Base-by-base conservation (phyloP, 2,329 filamentous ascomycete species). In the Grosmannia serpens region DNA sequence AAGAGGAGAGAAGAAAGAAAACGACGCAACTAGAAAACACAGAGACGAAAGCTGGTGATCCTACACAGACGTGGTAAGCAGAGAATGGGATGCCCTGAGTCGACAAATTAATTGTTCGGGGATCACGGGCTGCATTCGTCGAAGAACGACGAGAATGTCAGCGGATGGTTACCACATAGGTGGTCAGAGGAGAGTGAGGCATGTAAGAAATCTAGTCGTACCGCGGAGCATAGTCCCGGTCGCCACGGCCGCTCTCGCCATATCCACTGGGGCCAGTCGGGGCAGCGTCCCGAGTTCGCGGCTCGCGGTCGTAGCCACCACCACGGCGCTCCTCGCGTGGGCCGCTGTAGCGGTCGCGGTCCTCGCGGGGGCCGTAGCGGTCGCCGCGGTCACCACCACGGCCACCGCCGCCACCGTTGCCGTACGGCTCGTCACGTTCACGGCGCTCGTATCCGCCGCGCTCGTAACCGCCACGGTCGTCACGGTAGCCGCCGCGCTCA, bases 401-500 rank as follows among this genome's bases (percentile, higher is more conserved):
- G 60, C 73, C 72, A 33, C 75, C 72, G 53, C 76, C 71, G 35
- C 70, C 74, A 33, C 70, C 74, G 57, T 68, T 60, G 60, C 60
- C 59, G 53, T 64, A 62, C 15, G 60, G 66, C 7, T 77, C 76
- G 60, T 78, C 66, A 44, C 74, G 73, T 61, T 78, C 76, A 58
- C 79, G 75, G 63, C 82, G 80, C 50, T 83, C 76, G 58, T 77
- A 75, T 58, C 74, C 68, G 60, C 63, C 71, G 55, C 71, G 67
- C 57, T 75, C 74, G 65, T 83, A 81, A 65, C 85, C 83, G 59
- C 85, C 80, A 29, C 73, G 72, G 61, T 78, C 76, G 58, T 79
- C 75, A 62, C 82, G 80, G 53, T 83, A 75, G 59, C 74, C 68
- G 58, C 65, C 71, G 53, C 71, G 66, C 56, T 75, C 74, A 65